Base-by-base conservation (phyloP, 371 early-diverging fungal genomes). In the Thermomucor indicae-seudaticae region DNA sequence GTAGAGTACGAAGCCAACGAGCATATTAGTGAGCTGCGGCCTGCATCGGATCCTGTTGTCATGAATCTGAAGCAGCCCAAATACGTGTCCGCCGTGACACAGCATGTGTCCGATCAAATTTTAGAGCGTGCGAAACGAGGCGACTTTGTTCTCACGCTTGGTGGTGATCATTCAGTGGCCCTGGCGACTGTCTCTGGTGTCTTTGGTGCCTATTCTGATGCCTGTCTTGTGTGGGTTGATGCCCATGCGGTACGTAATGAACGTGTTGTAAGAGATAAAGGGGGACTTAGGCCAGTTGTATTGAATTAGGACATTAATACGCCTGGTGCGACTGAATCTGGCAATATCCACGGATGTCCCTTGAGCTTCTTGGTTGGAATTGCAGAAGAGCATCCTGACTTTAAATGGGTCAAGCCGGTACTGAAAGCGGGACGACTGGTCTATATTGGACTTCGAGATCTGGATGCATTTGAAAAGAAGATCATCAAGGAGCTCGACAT, bases 321-420 rank as follows among this genome's bases (percentile, higher is more conserved):
- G 20, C 91, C 92, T 16, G 85, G 78, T 35, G 79, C 87, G 23
- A 93, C 95, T 10, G 82, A 81, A 32, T 86, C 92, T 14, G 98
- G 98, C 30, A 96, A 98, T 71, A 80, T 98, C 37, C 98, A 98
- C 59, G 98, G 98, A 5, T 94, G 94, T 71, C 97, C 98, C 25
- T 64, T 96, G 23, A 87, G 96, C 19, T 97, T 93, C 73, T 64
- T 97, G 41, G 78, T 90, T 43, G 96, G 95, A 11, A 80, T 98
- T 30, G 83, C 86, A 29, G 77, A 68, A 4, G 70, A 79, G 40
- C 68, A 90, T 28, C 77, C 78, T 28, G 85, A 80, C 47, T 95
- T 95, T 57, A 65, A 59, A 28, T 98, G 96, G 96, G 79, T 93
- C 40, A 82, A 84, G 56, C 90, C 91, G 28, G 78, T 87, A 57